Evolutionary conservation across 2,329 filamentous ascomycete species (phyloP), one percentile per base, ranked within the genome.

Genomic region (Phyllosticta citriasiana): DNA sequence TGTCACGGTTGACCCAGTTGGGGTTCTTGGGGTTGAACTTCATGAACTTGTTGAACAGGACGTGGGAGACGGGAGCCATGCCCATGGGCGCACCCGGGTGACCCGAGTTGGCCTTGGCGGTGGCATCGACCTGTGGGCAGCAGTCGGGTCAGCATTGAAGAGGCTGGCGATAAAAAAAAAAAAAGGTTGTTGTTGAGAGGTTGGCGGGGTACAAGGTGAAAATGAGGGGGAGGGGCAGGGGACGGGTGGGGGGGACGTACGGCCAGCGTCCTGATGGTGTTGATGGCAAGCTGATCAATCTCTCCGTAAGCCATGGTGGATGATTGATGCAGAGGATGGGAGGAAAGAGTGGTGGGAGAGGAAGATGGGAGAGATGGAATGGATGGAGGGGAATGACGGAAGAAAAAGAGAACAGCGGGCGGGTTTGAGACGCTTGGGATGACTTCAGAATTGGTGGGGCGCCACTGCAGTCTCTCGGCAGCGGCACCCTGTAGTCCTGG

Each of bases 1-100:
- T 89, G 80, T 99, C 94, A 74, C 94, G 88, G 86, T 97, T 97
- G 71, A 94, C 73, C 92, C 92, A 99, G 67, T 91, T 83, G 70
- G 94, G 90, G 85, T 96, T 97, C 88, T 97, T 95, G 72, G 94
- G 94, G 88, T 97, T 99, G 85, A 97, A 99, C 77, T 81, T 95
- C 91, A 99, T 91, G 84, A 97, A 95, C 79, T 94, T 95, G 86
- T 96, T 96, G 82, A 90, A 99, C 67, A 99, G 86, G 72, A 97
- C 91, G 84, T 97, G 94, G 77, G 94, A 88, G 73, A 92, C 86
- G 65, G 94, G 93, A 73, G 94, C 94, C 90, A 97, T 84, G 74
- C 85, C 87, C 94, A 99, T 99, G 72, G 94, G 94, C 77, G 94
- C 94, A 84, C 94, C 94, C 73, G 94, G 94, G 82, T 99, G 94